phyloP scores from a whole-genome alignment of 768 basidiomycete species.

The Boletus sensibilis region DNA sequence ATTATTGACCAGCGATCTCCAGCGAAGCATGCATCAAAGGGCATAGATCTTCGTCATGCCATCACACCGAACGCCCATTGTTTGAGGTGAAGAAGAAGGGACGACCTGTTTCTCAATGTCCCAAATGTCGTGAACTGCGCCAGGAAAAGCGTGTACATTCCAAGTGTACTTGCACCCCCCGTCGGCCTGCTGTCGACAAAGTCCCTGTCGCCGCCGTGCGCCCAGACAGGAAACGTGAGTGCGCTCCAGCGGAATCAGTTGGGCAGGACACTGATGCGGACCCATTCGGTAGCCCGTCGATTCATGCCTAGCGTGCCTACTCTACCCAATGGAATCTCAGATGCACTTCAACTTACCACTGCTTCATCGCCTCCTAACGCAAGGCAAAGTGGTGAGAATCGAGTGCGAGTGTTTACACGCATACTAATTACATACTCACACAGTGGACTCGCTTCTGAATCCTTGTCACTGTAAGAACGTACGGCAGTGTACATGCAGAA shows the following conservation, averaged over 20 bases:
- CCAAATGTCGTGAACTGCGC: slow-evolving; percentile 77
- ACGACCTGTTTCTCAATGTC: slow-evolving; percentile 87
- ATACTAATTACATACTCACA: slow-evolving; percentile 6
- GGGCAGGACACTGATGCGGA: slow-evolving; percentile 18
- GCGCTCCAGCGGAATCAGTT: not conserved
- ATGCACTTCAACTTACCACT: slow-evolving; percentile 39
- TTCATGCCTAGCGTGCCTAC: slow-evolving; percentile 72
- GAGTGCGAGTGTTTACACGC: not conserved
- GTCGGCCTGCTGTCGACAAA: slow-evolving; percentile 30
- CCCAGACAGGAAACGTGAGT: slow-evolving; percentile 36
- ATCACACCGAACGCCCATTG: slow-evolving; percentile 84
- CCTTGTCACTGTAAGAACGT: slow-evolving; percentile 60
- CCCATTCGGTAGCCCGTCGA: slow-evolving; percentile 49
- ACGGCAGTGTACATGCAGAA: slow-evolving; percentile 53
- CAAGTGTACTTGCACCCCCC: slow-evolving; percentile 69
- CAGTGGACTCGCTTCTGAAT: slow-evolving; percentile 62
- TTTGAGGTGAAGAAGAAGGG: slow-evolving; percentile 95
- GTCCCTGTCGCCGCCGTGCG: slow-evolving; percentile 34
- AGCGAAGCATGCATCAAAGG: slow-evolving; percentile 95
- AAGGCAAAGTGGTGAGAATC: slow-evolving; percentile 48
- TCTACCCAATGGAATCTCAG: slow-evolving; percentile 71
- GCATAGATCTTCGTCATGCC: slow-evolving; percentile 86
- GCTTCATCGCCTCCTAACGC: slow-evolving; percentile 38
- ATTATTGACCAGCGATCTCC: slow-evolving; percentile 13
- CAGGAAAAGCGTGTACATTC: slow-evolving; percentile 80